Base-by-base conservation (phyloP, 2,329 filamentous ascomycete genomes). In the Arthrobotrys conoides region DNA sequence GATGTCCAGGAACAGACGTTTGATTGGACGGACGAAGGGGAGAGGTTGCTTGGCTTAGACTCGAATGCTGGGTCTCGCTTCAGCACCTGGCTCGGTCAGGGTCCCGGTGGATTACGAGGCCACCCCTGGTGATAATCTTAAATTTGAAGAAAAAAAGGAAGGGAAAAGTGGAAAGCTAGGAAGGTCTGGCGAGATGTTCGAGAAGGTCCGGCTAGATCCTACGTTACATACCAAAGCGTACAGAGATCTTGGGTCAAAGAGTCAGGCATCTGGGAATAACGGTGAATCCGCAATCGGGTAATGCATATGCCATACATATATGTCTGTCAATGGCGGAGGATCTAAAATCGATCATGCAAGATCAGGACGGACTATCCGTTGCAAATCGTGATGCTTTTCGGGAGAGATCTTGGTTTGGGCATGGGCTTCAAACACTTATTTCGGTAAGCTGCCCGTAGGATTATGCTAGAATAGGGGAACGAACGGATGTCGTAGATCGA, bases 391-490 rank as follows among this genome's bases (percentile, higher is more conserved):
- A 48, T 61, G 66, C 51, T 55, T 71, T 59, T 59, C 44, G 57
- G 57, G 59, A 63, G 59, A 57, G 36, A 66, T 73, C 61, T 67
- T 44, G 61, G 61, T 66, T 73, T 49, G 27, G 70, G 67, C 70
- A 64, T 46, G 70, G 70, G 70, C 70, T 67, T 73, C 70, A 73
- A 73, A 73, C 69, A 72, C 53, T 57, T 73, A 73, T 73, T 73
- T 67, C 61, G 61, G 61, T 67, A 67, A 44, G 46, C 14, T 55
- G 44, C 24, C 44, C 67, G 20, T 53, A 46, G 38, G 66, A 55
- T 59, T 46, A 27, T 70, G 27, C 27, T 61, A 44, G 55, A 59
- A 46, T 59, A 33, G 66, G 66, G 55, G 66, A 49, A 59, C 33
- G 20, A 46, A 16, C 44, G 20, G 48, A 51, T 24, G 48, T n/a